Percentiles rank a stretch among this genome's conserved stretches.
These are phyloP conservation scores for Trichoderma sp. DNA, from an alignment of 2,329 filamentous ascomycete genomes.

Conservation along the genomic window DNA sequence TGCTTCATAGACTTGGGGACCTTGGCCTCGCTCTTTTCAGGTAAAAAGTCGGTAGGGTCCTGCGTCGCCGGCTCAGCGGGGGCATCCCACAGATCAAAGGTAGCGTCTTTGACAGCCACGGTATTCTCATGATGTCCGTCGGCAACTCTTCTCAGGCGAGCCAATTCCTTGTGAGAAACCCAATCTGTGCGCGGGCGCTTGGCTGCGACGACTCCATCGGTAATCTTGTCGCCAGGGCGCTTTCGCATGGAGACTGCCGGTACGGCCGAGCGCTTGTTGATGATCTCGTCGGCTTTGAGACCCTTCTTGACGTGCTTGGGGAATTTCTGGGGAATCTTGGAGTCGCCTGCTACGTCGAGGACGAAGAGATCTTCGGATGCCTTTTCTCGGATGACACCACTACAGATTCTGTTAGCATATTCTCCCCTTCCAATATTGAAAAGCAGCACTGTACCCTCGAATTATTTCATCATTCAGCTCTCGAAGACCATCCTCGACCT, in stretches of 20 bases:
- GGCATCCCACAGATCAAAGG: conserved; percentile 78
- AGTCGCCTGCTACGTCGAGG: conserved; percentile 75
- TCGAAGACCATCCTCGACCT: conserved; percentile 81
- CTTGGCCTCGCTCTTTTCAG: conserved; percentile 66
- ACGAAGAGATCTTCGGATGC: conserved; percentile 82
- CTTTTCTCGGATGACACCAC: conserved; percentile 85
- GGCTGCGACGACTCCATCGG: conserved; percentile 70
- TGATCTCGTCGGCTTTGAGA: conserved; percentile 89
- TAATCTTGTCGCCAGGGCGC: conserved; percentile 69
- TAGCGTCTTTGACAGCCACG: conserved; percentile 61
- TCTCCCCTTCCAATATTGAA: too few relatives aligned
- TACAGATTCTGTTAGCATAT: conserved; percentile 44
- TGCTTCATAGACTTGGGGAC: conserved; percentile 76
- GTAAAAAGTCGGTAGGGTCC: conserved; percentile 60
- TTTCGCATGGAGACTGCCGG: conserved; percentile 80
- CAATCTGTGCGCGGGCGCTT: conserved; percentile 81
- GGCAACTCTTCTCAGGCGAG: conserved; percentile 76
- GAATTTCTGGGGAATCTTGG: conserved; percentile 64
- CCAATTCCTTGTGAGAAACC: conserved; percentile 82
- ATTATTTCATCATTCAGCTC: conserved; percentile 88
- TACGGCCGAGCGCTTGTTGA: conserved; percentile 80
- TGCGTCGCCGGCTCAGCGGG: conserved; percentile 47
- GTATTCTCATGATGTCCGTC: conserved; percentile 67
- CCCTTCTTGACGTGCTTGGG: conserved; percentile 72
- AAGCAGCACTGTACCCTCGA: conserved; percentile 66